Evolutionary conservation across 2,329 filamentous ascomycete genomes (phyloP).

Genomic region (Colletotrichum spaethianum): DNA sequence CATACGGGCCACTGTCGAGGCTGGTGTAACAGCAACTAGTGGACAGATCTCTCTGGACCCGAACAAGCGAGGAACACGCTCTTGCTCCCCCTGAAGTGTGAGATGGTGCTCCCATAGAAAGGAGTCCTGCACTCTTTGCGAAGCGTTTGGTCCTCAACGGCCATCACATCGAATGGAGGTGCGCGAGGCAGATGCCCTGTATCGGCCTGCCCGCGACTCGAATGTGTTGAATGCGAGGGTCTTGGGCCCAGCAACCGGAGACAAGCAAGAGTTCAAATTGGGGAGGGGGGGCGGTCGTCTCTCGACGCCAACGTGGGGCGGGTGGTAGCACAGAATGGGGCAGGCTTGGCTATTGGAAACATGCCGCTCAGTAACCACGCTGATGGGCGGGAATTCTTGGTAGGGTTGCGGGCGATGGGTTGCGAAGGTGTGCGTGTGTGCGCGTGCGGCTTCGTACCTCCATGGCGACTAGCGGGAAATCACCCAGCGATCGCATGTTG

Average conservation of each 20-base stretch:
- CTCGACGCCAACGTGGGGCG: not conserved
- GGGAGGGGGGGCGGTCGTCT: not conserved
- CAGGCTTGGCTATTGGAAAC: not conserved
- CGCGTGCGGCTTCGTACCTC: too few relatives aligned
- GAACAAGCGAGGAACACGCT: too few relatives aligned
- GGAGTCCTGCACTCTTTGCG: not conserved
- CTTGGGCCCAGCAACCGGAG: not conserved
- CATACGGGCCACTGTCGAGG: not conserved
- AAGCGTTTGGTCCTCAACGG: not conserved
- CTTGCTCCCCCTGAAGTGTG: not conserved
- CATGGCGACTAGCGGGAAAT: not conserved
- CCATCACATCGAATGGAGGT: not conserved
- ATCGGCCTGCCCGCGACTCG: not conserved
- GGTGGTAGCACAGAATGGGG: not conserved
- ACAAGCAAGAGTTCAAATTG: not conserved
- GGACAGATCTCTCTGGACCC: not conserved
- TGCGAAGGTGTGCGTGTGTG: not conserved
- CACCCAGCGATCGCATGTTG: not conserved
- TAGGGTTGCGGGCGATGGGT: not conserved
- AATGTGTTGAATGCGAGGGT: not conserved
- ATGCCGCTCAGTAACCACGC: not conserved
- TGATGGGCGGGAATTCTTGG: not conserved
- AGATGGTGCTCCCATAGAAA: not conserved
- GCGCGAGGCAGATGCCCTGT: not conserved
- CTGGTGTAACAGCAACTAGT: not conserved